Conservation (phyloP, 116 monocot species). For the Dioscorea cayenensis region DNA sequence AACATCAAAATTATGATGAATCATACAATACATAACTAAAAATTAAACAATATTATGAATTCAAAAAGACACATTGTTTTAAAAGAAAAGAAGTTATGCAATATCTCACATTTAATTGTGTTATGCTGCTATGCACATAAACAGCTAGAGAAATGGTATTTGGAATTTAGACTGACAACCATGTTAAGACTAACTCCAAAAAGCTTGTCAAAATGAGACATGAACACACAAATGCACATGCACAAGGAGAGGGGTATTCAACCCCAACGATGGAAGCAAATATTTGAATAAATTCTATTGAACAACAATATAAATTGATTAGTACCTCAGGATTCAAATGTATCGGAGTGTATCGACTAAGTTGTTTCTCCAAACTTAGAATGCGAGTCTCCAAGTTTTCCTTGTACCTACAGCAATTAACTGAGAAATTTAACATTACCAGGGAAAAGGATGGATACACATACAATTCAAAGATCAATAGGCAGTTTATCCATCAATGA, state of each 20-base stretch:
- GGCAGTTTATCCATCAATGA: not conserved
- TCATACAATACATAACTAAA: too few relatives aligned
- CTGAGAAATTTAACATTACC: not conserved
- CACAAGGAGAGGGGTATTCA: not conserved
- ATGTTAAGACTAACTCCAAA: too few relatives aligned
- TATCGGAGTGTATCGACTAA: conserved; percentile 69
- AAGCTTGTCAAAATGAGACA: too few relatives aligned
- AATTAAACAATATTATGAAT: too few relatives aligned
- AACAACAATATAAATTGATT: not conserved
- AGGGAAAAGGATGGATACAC: not conserved
- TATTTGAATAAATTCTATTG: not conserved
- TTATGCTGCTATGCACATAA: too few relatives aligned
- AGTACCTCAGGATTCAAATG: conserved; percentile 62
- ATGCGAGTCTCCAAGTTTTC: conserved; percentile 41
- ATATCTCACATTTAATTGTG: too few relatives aligned
- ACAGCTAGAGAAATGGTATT: too few relatives aligned
- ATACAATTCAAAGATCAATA: not conserved
- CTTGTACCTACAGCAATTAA: conserved; percentile 48
- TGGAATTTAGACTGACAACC: too few relatives aligned
- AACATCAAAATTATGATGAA: too few relatives aligned
- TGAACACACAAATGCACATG: too few relatives aligned
- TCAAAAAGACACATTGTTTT: too few relatives aligned
- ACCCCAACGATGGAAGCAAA: not conserved
- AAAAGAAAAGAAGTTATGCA: too few relatives aligned
- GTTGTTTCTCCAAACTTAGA: conserved; percentile 63